Evolutionary conservation across 345 rosid genomes (phyloP), one percentile per base, ranked within the genome.

Genomic region (Eutrema yunnanense): DNA sequence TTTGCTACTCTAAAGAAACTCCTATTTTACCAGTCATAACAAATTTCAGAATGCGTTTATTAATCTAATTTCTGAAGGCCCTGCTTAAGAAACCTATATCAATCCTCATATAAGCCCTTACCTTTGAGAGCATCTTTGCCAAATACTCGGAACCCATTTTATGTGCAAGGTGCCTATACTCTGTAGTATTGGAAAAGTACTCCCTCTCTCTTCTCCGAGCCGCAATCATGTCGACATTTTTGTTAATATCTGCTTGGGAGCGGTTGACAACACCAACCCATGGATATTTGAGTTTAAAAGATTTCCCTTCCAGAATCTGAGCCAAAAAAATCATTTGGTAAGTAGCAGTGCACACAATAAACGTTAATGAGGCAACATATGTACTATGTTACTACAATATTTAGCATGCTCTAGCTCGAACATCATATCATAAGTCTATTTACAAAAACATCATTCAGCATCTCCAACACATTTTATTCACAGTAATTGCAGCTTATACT

Each of bases 241-340:
- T 95, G 79, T 95, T 95, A 65, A 95, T 95, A 84, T 95, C 99
- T 38, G 92, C 92, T 90, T 95, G 99, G 32, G 99, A 95, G 51
- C 99, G 97, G 64, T 95, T 95, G 69, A 95, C 99, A 36, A 95
- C 98, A 80, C 99, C 99, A 78, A 95, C 81, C 99, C 99, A 95
- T 34, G 99, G 98, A 82, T 81, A 95, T 54, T 95, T 95, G 43
- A 95, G 86, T 72, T 89, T 88, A 67, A 83, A 92, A 6, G 96
- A 62, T 84, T 78, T 92, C 69, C 99, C 99, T 83, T 95, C 99
- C 83, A 95, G 62, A 34, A 92, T 92, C 99, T 95, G 74, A 30
- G 46, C 48, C 79, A 65, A 52, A 67, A 66, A 72, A 67, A 72
- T 59, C 40, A 62, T 34, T 69, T 8, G 9, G 16, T 54, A 53